These are phyloP conservation scores for Rosa lucieae DNA, from an alignment of 306 rosid genomes.

Conservation along the genomic window DNA sequence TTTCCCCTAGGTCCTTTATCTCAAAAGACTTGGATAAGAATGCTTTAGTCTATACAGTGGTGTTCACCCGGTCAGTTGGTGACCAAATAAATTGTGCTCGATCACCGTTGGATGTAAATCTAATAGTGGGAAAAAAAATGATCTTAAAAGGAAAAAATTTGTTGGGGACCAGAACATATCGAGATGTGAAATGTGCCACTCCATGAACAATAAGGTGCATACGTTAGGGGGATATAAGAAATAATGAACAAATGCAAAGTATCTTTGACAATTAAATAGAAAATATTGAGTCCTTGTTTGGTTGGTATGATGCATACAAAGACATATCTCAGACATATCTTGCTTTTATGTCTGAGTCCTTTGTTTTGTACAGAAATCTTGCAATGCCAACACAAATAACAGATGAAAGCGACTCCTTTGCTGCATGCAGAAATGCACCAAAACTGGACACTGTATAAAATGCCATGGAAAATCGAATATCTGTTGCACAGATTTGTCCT, in stretches of 20 bases:
- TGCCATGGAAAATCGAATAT: conserved; percentile 29
- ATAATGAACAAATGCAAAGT: background rate
- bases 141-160: no score
- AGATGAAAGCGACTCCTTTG: conserved; percentile 44
- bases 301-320: conserved; percentile 28
- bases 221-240: background rate
- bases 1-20: no score
- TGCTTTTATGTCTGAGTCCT: conserved; percentile 47
- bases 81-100: no score
- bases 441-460: conserved; percentile 25
- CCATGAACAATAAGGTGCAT: no score
- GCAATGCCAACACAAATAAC: conserved; percentile 55
- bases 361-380: conserved; percentile 43
- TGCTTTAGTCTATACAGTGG: no score
- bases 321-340: conserved; percentile 46
- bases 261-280: background rate
- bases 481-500: conserved; percentile 31
- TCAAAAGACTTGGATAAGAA: no score
- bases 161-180: no score
- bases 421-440: conserved; percentile 33
- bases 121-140: no score
- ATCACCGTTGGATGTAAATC: no score
- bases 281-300: background rate
- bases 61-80: no score
- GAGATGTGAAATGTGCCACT: no score